phyloP scores from a whole-genome alignment of 306 rosid genomes.

The Clitoria ternatea region DNA sequence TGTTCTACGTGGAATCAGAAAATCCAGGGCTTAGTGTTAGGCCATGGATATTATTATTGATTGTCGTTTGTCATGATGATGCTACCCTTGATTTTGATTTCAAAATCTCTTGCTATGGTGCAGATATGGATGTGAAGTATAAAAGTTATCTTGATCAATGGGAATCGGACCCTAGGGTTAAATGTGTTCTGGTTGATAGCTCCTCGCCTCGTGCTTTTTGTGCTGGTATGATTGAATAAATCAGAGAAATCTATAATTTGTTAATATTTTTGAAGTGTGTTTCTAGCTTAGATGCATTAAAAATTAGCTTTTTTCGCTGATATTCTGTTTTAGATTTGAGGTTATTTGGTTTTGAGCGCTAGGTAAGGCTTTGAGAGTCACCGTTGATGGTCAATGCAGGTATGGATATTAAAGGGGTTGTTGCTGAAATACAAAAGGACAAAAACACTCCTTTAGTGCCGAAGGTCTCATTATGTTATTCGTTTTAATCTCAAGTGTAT shows the following conservation, averaged over 20 bases:
- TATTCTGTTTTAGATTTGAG: constrained; percentile 24
- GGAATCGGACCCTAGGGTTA: constrained; percentile 82
- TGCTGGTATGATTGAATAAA: constrained; percentile 59
- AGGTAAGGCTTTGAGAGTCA: constrained; percentile 61
- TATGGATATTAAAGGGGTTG: constrained; percentile 99
- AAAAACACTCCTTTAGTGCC: constrained; percentile 89
- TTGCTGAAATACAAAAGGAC: constrained; percentile 95
- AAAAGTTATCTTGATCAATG: constrained; percentile 84
- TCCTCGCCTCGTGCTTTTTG: constrained; percentile 91
- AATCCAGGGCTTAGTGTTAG: too few species aligned
- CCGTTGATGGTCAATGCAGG: constrained; percentile 78
- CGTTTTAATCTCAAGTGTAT: constrained; percentile 33
- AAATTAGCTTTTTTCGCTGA: constrained; percentile 24
- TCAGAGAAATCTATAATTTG: background rate
- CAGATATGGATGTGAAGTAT: constrained; percentile 91
- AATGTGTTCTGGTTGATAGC: constrained; percentile 84
- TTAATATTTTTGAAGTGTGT: background rate
- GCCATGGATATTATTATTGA: too few species aligned
- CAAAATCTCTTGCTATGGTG: constrained; percentile 18
- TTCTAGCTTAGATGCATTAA: constrained; percentile 5
- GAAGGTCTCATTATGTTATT: constrained; percentile 62
- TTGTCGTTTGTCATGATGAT: too few species aligned
- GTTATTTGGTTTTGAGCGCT: constrained; percentile 41
- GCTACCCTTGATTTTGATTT: constrained; percentile 10
- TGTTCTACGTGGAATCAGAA: background rate